Conservation (phyloP, 2,329 filamentous ascomycete species). For the Cladophialophora carrionii region DNA sequence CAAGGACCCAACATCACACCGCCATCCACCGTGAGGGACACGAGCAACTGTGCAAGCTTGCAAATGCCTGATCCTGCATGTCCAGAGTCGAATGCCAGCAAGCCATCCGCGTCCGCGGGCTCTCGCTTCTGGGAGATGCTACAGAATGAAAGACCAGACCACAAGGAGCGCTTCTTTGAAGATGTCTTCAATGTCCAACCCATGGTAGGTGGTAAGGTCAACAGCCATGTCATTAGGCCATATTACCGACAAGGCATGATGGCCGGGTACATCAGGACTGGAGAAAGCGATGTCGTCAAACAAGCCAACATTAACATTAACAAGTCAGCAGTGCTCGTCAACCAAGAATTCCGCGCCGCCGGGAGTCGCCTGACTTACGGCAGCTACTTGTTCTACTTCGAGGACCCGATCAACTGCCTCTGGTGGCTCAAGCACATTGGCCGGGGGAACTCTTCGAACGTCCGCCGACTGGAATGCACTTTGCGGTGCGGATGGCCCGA, state of each 20-base stretch:
- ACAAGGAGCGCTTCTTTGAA: constrained; percentile 8
- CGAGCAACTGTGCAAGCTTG: neutral
- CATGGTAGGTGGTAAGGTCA: neutral
- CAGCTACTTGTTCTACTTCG: constrained; percentile 26
- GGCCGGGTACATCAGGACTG: constrained; percentile 19
- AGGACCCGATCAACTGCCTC: constrained; percentile 22
- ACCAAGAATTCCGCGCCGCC: constrained; percentile 24
- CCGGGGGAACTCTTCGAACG: constrained; percentile 21
- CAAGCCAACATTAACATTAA: constrained; percentile 27
- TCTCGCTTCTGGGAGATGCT: constrained; percentile 10
- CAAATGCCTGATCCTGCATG: neutral
- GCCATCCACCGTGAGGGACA: neutral
- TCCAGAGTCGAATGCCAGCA: neutral
- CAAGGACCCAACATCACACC: neutral
- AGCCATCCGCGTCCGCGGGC: neutral
- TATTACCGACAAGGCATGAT: constrained; percentile 32
- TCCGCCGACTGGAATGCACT: constrained; percentile 16
- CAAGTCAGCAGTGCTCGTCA: constrained; percentile 19
- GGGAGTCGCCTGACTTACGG: constrained; percentile 26
- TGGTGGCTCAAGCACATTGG: constrained; percentile 35
- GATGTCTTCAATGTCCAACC: constrained; percentile 14
- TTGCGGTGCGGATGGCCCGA: constrained; percentile 27
- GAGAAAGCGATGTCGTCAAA: constrained; percentile 14
- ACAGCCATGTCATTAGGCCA: constrained; percentile 12
- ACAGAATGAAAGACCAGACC: neutral